phyloP scores from a whole-genome alignment of 352 stramenopile genomes.

The Phytophthora tubulina region DNA sequence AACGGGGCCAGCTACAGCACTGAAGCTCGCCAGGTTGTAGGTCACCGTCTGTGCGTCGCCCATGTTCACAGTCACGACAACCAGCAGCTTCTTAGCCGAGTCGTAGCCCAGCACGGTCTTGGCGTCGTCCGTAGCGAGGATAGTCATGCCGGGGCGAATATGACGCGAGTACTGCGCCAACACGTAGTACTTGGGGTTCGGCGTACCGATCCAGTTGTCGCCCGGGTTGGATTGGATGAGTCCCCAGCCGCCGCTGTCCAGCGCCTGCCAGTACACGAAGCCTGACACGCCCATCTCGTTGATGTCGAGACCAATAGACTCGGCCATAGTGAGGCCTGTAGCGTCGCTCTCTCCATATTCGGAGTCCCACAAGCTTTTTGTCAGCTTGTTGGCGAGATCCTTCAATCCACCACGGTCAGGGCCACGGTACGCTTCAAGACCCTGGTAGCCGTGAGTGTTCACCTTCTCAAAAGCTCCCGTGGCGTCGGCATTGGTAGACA shows the following conservation, averaged over 20 bases:
- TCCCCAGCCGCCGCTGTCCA: slow-evolving; percentile 62
- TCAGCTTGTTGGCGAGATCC: slow-evolving; percentile 41
- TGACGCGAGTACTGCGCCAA: slow-evolving; percentile 69
- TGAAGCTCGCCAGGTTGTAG: slow-evolving; percentile 55
- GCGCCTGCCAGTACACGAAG: slow-evolving; percentile 73
- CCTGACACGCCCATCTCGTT: slow-evolving; percentile 65
- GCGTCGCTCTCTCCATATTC: slow-evolving; percentile 64
- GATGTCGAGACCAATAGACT: slow-evolving; percentile 67
- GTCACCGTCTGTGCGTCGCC: slow-evolving; percentile 42
- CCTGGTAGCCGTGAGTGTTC: slow-evolving; percentile 69
- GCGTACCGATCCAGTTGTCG: slow-evolving; percentile 53
- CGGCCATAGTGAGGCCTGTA: slow-evolving; percentile 61
- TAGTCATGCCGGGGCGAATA: slow-evolving; percentile 60
- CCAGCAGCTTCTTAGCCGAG: slow-evolving; percentile 46
- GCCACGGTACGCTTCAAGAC: slow-evolving; percentile 56
- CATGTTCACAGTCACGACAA: slow-evolving; percentile 60
- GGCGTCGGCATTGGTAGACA: slow-evolving; percentile 36
- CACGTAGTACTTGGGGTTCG: slow-evolving; percentile 65
- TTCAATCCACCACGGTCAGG: slow-evolving; percentile 46
- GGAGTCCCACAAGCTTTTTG: slow-evolving; percentile 65
- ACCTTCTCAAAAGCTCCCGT: slow-evolving; percentile 50
- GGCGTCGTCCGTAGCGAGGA: slow-evolving; percentile 49
- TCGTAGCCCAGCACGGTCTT: slow-evolving; percentile 61
- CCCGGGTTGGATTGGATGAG: slow-evolving; percentile 43
- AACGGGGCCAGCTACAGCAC: slow-evolving; percentile 32